Conservation (phyloP, 148 eudicot genomes). For the Chenopodium suecicum region DNA sequence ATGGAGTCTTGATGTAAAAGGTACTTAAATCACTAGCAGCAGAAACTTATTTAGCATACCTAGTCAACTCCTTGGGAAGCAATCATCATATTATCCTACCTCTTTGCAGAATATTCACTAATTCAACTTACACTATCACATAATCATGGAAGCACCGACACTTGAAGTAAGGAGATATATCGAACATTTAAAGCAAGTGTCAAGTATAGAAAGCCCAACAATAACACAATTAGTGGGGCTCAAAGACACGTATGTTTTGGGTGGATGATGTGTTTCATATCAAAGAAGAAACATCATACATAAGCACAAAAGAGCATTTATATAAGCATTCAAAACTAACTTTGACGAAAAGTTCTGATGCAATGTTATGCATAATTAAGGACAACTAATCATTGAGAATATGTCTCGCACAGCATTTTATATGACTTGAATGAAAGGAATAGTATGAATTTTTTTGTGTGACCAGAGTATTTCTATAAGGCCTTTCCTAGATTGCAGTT, state of each 20-base stretch:
- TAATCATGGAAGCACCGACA: background rate
- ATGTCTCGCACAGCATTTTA: too few relatives aligned
- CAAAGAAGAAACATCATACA: background rate
- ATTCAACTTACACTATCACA: background rate
- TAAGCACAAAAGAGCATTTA: too few relatives aligned
- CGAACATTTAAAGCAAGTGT: background rate
- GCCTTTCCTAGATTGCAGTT: too few relatives aligned
- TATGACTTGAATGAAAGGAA: too few relatives aligned
- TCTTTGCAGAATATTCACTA: background rate
- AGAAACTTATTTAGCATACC: background rate
- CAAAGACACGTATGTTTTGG: background rate
- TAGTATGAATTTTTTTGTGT: too few relatives aligned
- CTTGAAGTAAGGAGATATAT: background rate
- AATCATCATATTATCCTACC: background rate
- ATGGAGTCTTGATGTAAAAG: background rate
- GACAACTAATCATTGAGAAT: too few relatives aligned
- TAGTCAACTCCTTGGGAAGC: background rate
- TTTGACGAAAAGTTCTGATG: too few relatives aligned
- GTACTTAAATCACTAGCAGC: background rate
- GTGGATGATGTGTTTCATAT: background rate
- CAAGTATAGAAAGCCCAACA: background rate
- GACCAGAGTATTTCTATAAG: too few relatives aligned
- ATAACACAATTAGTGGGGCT: background rate
- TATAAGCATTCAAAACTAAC: too few relatives aligned
- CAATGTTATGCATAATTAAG: too few relatives aligned